A percentile compares a stretch with the other conserved stretches of the same genome.
Evolutionary conservation across 169 alveolate species (phyloP).

Genomic region (Cryptosporidium sp.): DNA sequence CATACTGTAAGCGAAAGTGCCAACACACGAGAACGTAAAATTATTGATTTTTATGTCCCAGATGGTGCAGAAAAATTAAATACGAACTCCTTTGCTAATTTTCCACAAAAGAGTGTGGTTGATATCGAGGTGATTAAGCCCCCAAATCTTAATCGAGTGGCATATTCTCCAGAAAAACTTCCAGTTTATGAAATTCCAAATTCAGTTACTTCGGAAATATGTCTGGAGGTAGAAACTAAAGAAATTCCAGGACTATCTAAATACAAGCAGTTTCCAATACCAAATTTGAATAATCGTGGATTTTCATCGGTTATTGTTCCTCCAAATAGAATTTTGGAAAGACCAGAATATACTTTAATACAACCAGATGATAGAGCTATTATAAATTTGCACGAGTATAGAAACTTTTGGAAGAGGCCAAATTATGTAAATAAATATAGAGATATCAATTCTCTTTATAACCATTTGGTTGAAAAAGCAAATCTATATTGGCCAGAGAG

Average conservation of each 20-base stretch:
- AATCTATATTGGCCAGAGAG: slow-evolving; percentile 44
- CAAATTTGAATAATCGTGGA: not conserved
- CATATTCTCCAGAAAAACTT: slow-evolving; percentile 31
- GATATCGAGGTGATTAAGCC: slow-evolving; percentile 50
- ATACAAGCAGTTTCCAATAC: slow-evolving; percentile 17
- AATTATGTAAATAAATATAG: slow-evolving; percentile 21
- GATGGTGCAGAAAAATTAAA: slow-evolving; percentile 8
- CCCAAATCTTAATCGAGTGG: not conserved
- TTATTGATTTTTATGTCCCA: slow-evolving; percentile 41
- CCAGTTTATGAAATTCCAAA: slow-evolving; percentile 67
- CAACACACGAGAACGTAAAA: not conserved
- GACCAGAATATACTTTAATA: slow-evolving; percentile 21
- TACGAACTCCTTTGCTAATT: not conserved
- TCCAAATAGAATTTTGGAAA: slow-evolving; percentile 6
- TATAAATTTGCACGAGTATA: slow-evolving; percentile 17
- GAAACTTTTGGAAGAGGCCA: slow-evolving; percentile 67
- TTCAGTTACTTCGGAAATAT: slow-evolving; percentile 67
- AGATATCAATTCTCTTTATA: not conserved
- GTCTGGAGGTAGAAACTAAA: slow-evolving; percentile 52
- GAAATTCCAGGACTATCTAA: slow-evolving; percentile 64
- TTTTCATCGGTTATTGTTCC: slow-evolving; percentile 55
- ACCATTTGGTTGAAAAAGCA: slow-evolving; percentile 2
- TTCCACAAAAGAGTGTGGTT: not conserved
- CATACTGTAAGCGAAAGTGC: not conserved
- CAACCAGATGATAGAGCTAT: slow-evolving; percentile 53